A percentile compares a stretch with the other conserved stretches of the same genome.
Evolutionary conservation across 192 early-diverging fungal genomes (phyloP).

Genomic region (Backusella tarrabulga): DNA sequence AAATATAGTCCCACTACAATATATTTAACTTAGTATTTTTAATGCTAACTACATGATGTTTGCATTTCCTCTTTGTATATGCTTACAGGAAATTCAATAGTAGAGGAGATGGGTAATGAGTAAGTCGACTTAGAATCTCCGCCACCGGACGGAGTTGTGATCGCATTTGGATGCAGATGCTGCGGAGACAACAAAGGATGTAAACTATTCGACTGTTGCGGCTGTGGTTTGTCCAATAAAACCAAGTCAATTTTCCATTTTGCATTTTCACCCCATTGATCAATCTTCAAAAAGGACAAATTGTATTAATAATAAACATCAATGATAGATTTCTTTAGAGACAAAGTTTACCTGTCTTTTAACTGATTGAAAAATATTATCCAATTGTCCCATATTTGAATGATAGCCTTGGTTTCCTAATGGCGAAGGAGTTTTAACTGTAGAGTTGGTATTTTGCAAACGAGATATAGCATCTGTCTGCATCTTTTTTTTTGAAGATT

Average conservation of each 20-base stretch:
- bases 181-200: conserved; percentile 13
- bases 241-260: conserved; percentile 35
- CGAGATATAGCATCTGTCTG: conserved; percentile 11
- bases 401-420: conserved; percentile 2
- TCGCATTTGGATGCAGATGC: background rate
- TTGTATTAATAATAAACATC: background rate
- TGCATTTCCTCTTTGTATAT: background rate
- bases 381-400: conserved; percentile 9
- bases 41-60: conserved; percentile 7
- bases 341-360: conserved; percentile 1
- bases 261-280: conserved; percentile 34
- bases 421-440: conserved; percentile 17
- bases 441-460: conserved; percentile 4
- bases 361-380: conserved; percentile 10
- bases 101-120: conserved; percentile 11
- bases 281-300: conserved; percentile 19
- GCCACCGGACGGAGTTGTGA: conserved; percentile 1
- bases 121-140: background rate
- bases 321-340: background rate
- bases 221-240: conserved; percentile 21
- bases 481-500: background rate
- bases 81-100: conserved; percentile 19
- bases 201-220: background rate
- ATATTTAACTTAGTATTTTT: conserved; percentile 7
- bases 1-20: conserved; percentile 16